Base-by-base conservation (phyloP, 2,329 filamentous ascomycete species). In the Neofusicoccum cordaticola region DNA sequence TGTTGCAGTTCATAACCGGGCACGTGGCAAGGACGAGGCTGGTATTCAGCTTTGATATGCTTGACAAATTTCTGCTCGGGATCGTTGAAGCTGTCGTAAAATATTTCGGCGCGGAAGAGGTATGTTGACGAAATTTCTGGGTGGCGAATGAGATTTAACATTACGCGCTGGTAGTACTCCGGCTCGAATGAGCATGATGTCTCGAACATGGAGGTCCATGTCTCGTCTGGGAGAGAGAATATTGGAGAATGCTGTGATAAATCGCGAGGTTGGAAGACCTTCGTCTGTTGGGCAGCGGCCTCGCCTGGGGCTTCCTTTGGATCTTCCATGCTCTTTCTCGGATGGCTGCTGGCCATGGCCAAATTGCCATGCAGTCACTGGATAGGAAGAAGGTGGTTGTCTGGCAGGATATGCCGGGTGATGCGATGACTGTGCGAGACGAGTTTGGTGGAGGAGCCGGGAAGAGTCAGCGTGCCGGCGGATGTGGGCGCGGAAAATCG, bases 121-220 rank as follows among this genome's bases (percentile, higher is more conserved):
- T 90, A 90, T 15, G 84, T 87, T 0, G 90, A 91, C 68, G 92
- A 92, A 76, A 92, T 82, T 69, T 95, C 94, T 0, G 91, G 91
- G 71, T 94, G 93, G 69, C 84, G 85, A 68, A 94, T 85, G 64
- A 93, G 80, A 71, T 93, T 92, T 69, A 87, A 78, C 86, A 92
- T 91, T 57, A 90, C 88, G 45, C 83, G 76, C 66, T 82, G 78
- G 73, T 93, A 94, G 63, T 86, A 80, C 35, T 83, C 80, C 0
- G 87, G 83, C 15, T 83, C 78, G 72, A 93, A 93, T 12, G 81
- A 81, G 73, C 90, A 91, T 12, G 72, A 72, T n/a, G 71, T 71
- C 8, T 71, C 72, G 45, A 79, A 74, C 35, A 79, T 70, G 9
- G 77, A 73, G 3, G 69, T 72, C 77, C 77, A 79, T 31, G 73